Percentiles rank a stretch among this genome's conserved stretches.
Evolutionary conservation across 768 basidiomycete genomes (phyloP).

Genomic region (Amanita exitialis): DNA sequence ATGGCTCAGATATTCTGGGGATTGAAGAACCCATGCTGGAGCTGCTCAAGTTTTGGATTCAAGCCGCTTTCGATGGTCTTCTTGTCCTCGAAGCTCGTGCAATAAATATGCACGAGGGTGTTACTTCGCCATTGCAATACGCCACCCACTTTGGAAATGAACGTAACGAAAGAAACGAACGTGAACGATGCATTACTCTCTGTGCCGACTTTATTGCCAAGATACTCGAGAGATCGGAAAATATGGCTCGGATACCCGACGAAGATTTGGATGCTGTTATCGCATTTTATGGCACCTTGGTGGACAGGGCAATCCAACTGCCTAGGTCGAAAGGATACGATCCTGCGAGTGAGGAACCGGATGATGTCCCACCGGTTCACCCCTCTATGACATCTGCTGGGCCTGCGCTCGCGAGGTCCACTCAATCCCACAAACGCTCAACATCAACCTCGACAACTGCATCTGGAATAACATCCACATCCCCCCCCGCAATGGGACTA

Average conservation of each 20-base stretch:
- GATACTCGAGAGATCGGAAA: conserved; percentile 39
- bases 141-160: conserved; percentile 19
- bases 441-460: conserved; percentile 16
- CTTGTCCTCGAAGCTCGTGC: conserved; percentile 13
- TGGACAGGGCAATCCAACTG: conserved; percentile 40
- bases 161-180: conserved; percentile 28
- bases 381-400: background rate
- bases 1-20: conserved; percentile 51
- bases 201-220: conserved; percentile 48
- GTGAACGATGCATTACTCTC: conserved; percentile 50
- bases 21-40: conserved; percentile 49
- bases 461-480: conserved; percentile 23
- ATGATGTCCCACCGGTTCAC: conserved; percentile 5
- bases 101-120: conserved; percentile 10
- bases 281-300: conserved; percentile 47
- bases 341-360: conserved; percentile 4
- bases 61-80: conserved; percentile 50
- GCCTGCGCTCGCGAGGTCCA: background rate
- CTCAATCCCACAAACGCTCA: background rate
- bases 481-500: conserved; percentile 14
- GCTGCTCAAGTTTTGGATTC: conserved; percentile 56
- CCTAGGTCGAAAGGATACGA: conserved; percentile 11
- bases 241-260: conserved; percentile 51
- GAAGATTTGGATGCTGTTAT: conserved; percentile 46
- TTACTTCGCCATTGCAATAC: conserved; percentile 3